Evolutionary conservation across 352 stramenopile species (phyloP).

Genomic region (Phytophthora colocasiae): DNA sequence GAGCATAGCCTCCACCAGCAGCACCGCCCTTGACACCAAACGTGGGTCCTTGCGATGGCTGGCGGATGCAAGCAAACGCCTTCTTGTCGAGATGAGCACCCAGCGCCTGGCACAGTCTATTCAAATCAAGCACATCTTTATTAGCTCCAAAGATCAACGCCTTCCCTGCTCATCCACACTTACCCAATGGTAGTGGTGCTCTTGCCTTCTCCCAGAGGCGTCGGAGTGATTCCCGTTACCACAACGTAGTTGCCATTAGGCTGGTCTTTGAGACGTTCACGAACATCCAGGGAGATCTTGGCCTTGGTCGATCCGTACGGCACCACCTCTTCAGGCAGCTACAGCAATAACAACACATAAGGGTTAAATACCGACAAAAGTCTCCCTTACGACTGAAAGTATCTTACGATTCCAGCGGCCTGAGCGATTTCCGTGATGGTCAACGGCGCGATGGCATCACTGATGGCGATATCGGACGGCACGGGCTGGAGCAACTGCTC

Average conservation of each 20-base stretch:
- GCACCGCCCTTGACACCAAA: slow-evolving; percentile 98
- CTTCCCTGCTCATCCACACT: not conserved
- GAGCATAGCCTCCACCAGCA: slow-evolving; percentile 91
- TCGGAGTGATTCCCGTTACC: slow-evolving; percentile 98
- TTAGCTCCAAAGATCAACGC: not conserved
- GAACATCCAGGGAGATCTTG: slow-evolving; percentile 93
- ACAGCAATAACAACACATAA: slow-evolving; percentile 20
- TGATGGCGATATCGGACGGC: slow-evolving; percentile 85
- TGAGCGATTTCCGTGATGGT: slow-evolving; percentile 72
- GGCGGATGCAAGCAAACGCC: slow-evolving; percentile 97
- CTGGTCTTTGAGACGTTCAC: slow-evolving; percentile 86
- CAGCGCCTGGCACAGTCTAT: slow-evolving; percentile 95
- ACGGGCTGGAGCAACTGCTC: slow-evolving; percentile 73
- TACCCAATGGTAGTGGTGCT: slow-evolving; percentile 98
- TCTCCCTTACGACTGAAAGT: slow-evolving; percentile 19
- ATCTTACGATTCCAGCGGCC: slow-evolving; percentile 70
- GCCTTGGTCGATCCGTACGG: slow-evolving; percentile 92
- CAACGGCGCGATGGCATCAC: slow-evolving; percentile 73
- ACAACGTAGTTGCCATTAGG: slow-evolving; percentile 98
- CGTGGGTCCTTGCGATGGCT: slow-evolving; percentile 97
- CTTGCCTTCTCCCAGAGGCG: slow-evolving; percentile 98
- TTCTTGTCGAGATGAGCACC: slow-evolving; percentile 94
- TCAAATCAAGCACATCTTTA: slow-evolving; percentile 52
- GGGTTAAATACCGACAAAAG: slow-evolving; percentile 26
- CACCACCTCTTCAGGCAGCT: slow-evolving; percentile 85